phyloP scores from a whole-genome alignment of 2,329 filamentous ascomycete genomes.

The Colletotrichum tropicicola region DNA sequence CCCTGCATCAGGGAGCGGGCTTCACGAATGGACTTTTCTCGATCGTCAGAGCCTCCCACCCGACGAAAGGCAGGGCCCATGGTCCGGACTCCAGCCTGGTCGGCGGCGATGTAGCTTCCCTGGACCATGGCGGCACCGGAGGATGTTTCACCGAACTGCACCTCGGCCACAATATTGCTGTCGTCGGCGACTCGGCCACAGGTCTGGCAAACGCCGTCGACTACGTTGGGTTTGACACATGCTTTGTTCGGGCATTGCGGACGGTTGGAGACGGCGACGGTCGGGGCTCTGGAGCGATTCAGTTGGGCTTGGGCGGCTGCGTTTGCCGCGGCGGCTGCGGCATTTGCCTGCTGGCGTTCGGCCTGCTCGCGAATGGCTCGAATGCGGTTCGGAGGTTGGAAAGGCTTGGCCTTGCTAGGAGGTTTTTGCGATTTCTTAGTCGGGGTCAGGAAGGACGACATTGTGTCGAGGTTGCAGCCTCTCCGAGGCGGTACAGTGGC shows the following conservation, averaged over 20 bases:
- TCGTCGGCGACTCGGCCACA: slow-evolving; percentile 89
- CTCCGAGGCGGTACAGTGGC: background rate
- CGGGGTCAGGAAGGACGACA: slow-evolving; percentile 58
- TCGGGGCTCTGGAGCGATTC: slow-evolving; percentile 36
- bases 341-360: slow-evolving; percentile 51
- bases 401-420: slow-evolving; percentile 45
- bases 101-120: slow-evolving; percentile 86
- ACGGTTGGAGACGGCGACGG: slow-evolving; percentile 44
- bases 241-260: slow-evolving; percentile 66
- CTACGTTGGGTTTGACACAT: slow-evolving; percentile 68
- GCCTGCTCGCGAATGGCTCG: slow-evolving; percentile 62
- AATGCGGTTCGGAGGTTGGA: slow-evolving; percentile 56
- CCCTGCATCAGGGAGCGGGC: slow-evolving; percentile 68
- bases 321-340: slow-evolving; percentile 39
- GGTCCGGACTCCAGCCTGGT: slow-evolving; percentile 81
- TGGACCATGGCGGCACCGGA: slow-evolving; percentile 90
- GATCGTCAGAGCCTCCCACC: slow-evolving; percentile 65
- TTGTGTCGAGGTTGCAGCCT: slow-evolving; percentile 35
- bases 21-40: slow-evolving; percentile 69
- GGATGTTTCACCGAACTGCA: slow-evolving; percentile 88
- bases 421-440: slow-evolving; percentile 44
- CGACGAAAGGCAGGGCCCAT: slow-evolving; percentile 70
- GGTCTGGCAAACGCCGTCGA: slow-evolving; percentile 77
- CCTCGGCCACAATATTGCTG: slow-evolving; percentile 89
- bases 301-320: slow-evolving; percentile 26